Percentiles rank a stretch among this genome's conserved stretches.
Conservation (phyloP, 805 yeast species). For the Candida patagonica region DNA sequence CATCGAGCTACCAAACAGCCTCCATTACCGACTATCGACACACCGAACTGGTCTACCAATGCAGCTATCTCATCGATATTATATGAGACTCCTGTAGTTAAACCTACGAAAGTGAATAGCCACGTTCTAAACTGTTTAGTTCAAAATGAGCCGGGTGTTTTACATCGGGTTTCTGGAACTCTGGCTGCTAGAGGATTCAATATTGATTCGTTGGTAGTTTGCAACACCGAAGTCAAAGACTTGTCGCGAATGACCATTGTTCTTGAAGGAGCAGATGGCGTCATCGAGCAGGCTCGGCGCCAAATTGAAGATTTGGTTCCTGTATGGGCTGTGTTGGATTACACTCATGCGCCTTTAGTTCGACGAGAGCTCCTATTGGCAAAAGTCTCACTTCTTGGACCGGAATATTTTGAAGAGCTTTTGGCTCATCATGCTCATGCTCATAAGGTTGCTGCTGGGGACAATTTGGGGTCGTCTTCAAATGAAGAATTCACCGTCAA, state of each 20-base stretch:
- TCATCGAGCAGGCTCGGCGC: slow-evolving; percentile 95
- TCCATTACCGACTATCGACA: slow-evolving; percentile 82
- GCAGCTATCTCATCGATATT: slow-evolving; percentile 93
- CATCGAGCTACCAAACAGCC: slow-evolving; percentile 84
- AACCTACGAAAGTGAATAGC: slow-evolving; percentile 55
- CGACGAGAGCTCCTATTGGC: slow-evolving; percentile 86
- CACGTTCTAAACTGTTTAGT: slow-evolving; percentile 95
- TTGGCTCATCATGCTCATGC: slow-evolving; percentile 66
- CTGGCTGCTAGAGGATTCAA: slow-evolving; percentile 98
- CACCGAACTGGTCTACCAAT: slow-evolving; percentile 93
- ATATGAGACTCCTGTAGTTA: slow-evolving; percentile 72
- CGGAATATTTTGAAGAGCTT: slow-evolving; percentile 95
- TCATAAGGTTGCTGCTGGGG: slow-evolving; percentile 29
- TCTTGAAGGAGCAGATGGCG: slow-evolving; percentile 87
- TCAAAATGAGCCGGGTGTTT: slow-evolving; percentile 97
- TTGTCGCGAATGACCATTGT: slow-evolving; percentile 96
- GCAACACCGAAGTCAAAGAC: slow-evolving; percentile 92
- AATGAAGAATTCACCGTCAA: slow-evolving; percentile 23
- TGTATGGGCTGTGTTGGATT: slow-evolving; percentile 94
- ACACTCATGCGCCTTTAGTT: slow-evolving; percentile 81
- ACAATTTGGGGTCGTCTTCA: slow-evolving; percentile 25
- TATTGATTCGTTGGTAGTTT: slow-evolving; percentile 93
- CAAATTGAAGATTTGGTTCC: slow-evolving; percentile 98
- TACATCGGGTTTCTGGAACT: slow-evolving; percentile 87
- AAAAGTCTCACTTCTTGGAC: slow-evolving; percentile 86